Conservation (phyloP, 306 rosid species). For the Citrullus colocynthis region DNA sequence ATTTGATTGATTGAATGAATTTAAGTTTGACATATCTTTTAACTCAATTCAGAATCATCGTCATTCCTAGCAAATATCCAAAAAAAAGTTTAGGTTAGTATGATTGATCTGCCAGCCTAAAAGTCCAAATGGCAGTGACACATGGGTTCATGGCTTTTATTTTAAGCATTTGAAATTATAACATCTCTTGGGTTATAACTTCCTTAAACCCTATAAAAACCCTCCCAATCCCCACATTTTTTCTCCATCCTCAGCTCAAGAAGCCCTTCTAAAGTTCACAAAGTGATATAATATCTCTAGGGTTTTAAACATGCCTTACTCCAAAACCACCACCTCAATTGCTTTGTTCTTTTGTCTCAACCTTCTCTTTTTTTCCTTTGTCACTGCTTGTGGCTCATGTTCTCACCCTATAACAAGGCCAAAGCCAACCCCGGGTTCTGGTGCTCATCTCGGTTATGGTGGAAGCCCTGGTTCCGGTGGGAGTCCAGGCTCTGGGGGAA, state of each 20-base stretch:
- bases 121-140: background rate
- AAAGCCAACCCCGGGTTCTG: background rate
- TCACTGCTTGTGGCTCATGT: conserved; percentile 38
- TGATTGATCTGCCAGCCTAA: background rate
- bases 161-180: background rate
- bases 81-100: background rate
- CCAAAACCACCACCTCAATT: conserved; percentile 41
- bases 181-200: background rate
- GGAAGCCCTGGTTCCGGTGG: background rate
- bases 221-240: background rate
- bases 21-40: background rate
- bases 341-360: conserved; percentile 56
- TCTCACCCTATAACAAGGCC: conserved; percentile 10
- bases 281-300: background rate
- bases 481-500: background rate
- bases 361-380: conserved; percentile 57
- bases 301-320: conserved; percentile 36
- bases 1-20: background rate
- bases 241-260: background rate
- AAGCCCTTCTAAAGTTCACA: background rate
- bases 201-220: conserved; percentile 25
- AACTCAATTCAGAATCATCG: background rate
- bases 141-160: background rate
- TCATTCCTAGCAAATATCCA: background rate
- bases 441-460: background rate